These are phyloP conservation scores for Manihot esculenta DNA, from an alignment of 441 rosid species.

Conservation along the genomic window DNA sequence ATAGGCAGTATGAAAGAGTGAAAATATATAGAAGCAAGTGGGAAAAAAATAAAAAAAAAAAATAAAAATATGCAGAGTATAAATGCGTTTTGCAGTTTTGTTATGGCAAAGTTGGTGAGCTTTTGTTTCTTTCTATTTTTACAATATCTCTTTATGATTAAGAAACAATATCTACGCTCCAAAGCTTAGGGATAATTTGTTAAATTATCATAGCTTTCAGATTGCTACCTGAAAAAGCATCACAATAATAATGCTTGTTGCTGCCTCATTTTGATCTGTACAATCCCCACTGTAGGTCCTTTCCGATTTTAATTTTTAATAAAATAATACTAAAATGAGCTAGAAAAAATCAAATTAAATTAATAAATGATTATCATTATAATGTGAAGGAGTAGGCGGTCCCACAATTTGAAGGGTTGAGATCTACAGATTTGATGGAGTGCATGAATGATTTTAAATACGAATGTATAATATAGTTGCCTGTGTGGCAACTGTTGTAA, in stretches of 20 bases:
- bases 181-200: not conserved
- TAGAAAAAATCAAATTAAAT: too few species aligned
- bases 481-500: too few species aligned
- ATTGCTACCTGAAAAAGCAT: not conserved
- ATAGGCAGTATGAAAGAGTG: constrained; percentile 18
- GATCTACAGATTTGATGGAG: constrained; percentile 28
- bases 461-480: too few species aligned
- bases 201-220: not conserved
- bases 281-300: constrained; percentile 11
- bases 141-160: too few species aligned
- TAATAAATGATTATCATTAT: too few species aligned
- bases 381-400: not conserved
- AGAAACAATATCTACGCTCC: too few species aligned
- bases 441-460: constrained; percentile 24
- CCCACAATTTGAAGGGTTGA: constrained; percentile 27
- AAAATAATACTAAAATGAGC: too few species aligned
- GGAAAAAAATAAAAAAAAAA: too few species aligned
- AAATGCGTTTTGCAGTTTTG: constrained; percentile 15
- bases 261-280: constrained; percentile 13
- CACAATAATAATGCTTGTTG: not conserved
- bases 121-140: not conserved
- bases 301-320: too few species aligned
- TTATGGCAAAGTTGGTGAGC: constrained; percentile 24
- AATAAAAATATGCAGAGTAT: not conserved
- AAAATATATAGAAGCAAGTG: not conserved